A percentile compares a stretch with the other conserved stretches of the same genome.
These are phyloP conservation scores for Acacia acuminata DNA, from an alignment of 306 rosid genomes.

Conservation along the genomic window DNA sequence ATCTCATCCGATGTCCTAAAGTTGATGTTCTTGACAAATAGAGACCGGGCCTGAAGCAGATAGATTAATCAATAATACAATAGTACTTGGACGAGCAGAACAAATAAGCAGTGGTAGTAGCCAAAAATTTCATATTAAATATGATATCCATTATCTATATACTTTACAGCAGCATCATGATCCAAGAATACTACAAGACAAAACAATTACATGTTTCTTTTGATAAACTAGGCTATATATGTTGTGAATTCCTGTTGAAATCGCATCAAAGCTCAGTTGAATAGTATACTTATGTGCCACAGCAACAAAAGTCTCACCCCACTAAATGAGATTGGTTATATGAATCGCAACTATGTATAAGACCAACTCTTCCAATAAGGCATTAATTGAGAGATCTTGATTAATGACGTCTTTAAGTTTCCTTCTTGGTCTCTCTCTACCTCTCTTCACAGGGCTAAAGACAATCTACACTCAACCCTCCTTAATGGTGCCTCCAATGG, in stretches of 20 bases:
- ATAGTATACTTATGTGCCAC: background rate
- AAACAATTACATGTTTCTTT: background rate
- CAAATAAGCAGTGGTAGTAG: conserved; percentile 1
- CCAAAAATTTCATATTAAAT: conserved; percentile 10
- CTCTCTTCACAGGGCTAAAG: background rate
- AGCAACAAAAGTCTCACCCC: background rate
- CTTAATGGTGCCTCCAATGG: background rate
- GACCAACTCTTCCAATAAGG: too few relatives aligned
- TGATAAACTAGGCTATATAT: background rate
- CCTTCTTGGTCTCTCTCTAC: background rate
- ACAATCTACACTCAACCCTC: background rate
- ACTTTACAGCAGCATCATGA: background rate
- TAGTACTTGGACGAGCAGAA: background rate
- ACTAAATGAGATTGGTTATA: background rate
- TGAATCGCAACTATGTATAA: too few relatives aligned
- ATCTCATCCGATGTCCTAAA: conserved; percentile 76
- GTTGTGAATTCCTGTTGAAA: background rate
- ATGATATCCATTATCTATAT: background rate
- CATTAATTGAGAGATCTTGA: too few relatives aligned
- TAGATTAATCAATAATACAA: conserved; percentile 19
- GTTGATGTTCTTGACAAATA: conserved; percentile 94
- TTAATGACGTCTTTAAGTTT: background rate
- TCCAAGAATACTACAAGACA: background rate
- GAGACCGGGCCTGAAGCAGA: conserved; percentile 72
- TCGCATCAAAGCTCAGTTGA: background rate